phyloP scores from a whole-genome alignment of 768 basidiomycete species.

The Sporobolomyces pararoseus region DNA sequence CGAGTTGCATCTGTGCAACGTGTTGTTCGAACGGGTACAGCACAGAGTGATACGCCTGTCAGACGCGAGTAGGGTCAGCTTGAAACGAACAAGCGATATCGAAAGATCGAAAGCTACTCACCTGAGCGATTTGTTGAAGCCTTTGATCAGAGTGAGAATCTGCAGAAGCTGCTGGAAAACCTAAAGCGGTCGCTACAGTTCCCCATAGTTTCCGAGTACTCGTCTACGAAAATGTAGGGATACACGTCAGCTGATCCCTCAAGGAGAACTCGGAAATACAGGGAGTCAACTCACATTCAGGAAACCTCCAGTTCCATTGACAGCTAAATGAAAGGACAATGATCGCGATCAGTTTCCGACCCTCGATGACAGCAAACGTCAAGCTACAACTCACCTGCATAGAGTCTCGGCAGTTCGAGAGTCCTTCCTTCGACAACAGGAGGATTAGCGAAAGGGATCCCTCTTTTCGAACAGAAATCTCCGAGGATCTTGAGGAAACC shows the following conservation, averaged over 20 bases:
- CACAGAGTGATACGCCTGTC: conserved; percentile 24
- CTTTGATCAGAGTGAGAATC: conserved; percentile 17
- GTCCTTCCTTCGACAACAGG: conserved; percentile 27
- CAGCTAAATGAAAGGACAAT: conserved; percentile 10
- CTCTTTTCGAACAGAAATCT: conserved; percentile 27
- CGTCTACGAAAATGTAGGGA: conserved; percentile 6
- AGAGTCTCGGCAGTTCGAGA: conserved; percentile 28
- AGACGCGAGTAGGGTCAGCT: too few relatives aligned
- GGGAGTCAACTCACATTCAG: conserved; percentile 1
- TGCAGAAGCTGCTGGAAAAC: background rate
- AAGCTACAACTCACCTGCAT: background rate
- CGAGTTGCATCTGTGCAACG: conserved; percentile 6
- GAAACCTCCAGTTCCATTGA: conserved; percentile 23
- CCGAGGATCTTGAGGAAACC: conserved; percentile 16
- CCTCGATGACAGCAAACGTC: too few relatives aligned
- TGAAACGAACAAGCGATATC: background rate
- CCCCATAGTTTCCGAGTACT: background rate
- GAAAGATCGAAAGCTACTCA: background rate
- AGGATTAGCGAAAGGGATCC: background rate
- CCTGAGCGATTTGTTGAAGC: conserved; percentile 10
- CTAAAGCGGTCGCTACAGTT: conserved; percentile 8
- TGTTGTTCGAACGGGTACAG: conserved; percentile 31
- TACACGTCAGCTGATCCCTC: too few relatives aligned
- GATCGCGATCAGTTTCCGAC: background rate
- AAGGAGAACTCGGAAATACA: too few relatives aligned